These are phyloP conservation scores for Fraxinus sp. DNA, from an alignment of 305 asterid genomes.

Conservation along the genomic window DNA sequence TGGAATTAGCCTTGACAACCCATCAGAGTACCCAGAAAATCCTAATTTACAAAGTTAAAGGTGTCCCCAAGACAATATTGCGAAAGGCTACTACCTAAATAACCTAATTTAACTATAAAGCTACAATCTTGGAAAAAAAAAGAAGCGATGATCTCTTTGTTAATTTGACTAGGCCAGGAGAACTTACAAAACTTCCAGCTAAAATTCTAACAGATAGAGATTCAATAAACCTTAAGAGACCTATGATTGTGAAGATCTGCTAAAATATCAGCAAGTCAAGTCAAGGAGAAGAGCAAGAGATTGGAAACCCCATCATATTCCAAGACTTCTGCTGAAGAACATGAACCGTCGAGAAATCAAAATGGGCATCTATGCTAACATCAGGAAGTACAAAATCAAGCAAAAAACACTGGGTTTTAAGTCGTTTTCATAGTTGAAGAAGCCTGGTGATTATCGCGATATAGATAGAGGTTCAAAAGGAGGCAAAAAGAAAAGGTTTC, in stretches of 20 bases:
- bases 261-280: conserved; percentile 7
- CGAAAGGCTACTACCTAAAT: conserved; percentile 18
- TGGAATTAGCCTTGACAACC: conserved; percentile 19
- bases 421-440: conserved; percentile 19
- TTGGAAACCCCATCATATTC: conserved; percentile 17
- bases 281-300: conserved; percentile 19
- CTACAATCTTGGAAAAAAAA: conserved; percentile 8
- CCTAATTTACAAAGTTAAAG: conserved; percentile 26
- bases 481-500: conserved; percentile 18
- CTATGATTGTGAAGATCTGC: conserved; percentile 34
- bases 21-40: conserved; percentile 30
- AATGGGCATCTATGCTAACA: conserved; percentile 25
- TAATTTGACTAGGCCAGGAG: conserved; percentile 29
- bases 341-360: conserved; percentile 22
- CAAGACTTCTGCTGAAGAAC: conserved; percentile 5
- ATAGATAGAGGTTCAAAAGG: conserved; percentile 4
- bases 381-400: conserved; percentile 7
- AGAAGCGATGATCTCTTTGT: conserved; percentile 3
- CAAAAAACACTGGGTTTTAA: conserved; percentile 3
- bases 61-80: conserved; percentile 22
- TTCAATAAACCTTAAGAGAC: conserved; percentile 5
- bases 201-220: not conserved
- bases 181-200: conserved; percentile 8
- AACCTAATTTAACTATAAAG: conserved; percentile 15
- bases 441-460: conserved; percentile 21